phyloP scores from a whole-genome alignment of 2,329 filamentous ascomycete genomes.

The Diaporthe aspalathi region DNA sequence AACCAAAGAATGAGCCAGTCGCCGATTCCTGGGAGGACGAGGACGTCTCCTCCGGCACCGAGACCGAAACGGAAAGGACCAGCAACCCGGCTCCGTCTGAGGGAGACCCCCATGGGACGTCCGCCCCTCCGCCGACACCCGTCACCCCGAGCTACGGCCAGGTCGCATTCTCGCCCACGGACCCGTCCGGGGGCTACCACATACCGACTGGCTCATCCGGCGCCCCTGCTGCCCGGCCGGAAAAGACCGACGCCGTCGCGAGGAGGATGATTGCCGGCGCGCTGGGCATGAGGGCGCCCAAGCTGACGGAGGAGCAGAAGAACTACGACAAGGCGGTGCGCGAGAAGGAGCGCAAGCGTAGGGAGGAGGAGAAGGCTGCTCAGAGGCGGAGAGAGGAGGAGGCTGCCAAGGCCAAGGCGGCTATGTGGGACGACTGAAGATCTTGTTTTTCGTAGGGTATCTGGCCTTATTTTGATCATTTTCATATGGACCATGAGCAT shows the following conservation, averaged over 20 bases:
- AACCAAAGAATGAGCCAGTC: conserved; percentile 56
- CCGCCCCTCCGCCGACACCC: conserved; percentile 75
- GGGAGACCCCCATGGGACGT: conserved; percentile 43
- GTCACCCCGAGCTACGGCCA: conserved; percentile 62
- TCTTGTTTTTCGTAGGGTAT: not conserved
- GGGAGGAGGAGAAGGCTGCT: conserved; percentile 77
- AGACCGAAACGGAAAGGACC: conserved; percentile 48
- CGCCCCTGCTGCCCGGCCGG: conserved; percentile 64
- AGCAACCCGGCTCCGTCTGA: conserved; percentile 41
- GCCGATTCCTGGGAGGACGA: conserved; percentile 86
- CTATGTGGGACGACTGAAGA: conserved; percentile 83
- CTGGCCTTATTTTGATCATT: not conserved
- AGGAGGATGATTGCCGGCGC: conserved; percentile 90
- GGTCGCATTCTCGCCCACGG: conserved; percentile 30
- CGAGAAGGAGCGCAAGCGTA: conserved; percentile 84
- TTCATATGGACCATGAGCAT: not conserved
- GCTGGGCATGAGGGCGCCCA: conserved; percentile 82
- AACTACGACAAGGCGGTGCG: conserved; percentile 86
- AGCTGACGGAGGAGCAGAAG: conserved; percentile 86
- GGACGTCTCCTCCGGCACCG: conserved; percentile 59
- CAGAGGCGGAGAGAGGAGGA: conserved; percentile 70
- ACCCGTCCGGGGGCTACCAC: conserved; percentile 24
- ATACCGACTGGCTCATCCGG: conserved; percentile 5
- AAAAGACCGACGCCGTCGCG: conserved; percentile 94
- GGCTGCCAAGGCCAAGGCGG: conserved; percentile 80